A percentile compares a stretch with the other conserved stretches of the same genome.
Evolutionary conservation across 768 basidiomycete species (phyloP).

Genomic region (Podaxis sp.): DNA sequence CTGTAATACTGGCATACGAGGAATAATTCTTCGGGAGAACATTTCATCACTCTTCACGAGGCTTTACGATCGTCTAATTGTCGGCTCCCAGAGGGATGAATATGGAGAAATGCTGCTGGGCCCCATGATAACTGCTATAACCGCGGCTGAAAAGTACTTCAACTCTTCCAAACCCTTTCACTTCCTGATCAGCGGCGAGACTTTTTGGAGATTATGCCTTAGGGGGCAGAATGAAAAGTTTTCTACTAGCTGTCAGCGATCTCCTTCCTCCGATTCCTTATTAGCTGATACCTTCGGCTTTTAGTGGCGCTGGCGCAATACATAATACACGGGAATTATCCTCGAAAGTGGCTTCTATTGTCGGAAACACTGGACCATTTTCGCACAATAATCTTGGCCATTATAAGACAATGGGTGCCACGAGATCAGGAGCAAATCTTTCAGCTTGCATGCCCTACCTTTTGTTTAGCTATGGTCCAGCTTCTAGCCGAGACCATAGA

Average conservation of each 20-base stretch:
- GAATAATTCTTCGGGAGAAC: conserved; percentile 15
- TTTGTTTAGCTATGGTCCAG: conserved; percentile 49
- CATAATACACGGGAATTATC: conserved; percentile 21
- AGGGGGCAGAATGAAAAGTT: background rate
- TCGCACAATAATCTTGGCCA: conserved; percentile 46
- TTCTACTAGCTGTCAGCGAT: background rate
- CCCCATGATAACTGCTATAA: conserved; percentile 6
- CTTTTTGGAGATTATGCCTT: conserved; percentile 9
- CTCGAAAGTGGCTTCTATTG: conserved; percentile 36
- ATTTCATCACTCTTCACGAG: conserved; percentile 9
- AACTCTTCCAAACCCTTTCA: background rate
- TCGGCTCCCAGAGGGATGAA: background rate
- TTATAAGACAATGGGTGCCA: conserved; percentile 43
- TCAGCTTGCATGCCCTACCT: conserved; percentile 43
- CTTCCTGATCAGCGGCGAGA: background rate
- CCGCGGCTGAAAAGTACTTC: conserved; percentile 10
- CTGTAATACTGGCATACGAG: conserved; percentile 4
- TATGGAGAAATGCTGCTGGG: conserved; percentile 4
- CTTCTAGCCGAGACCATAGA: conserved; percentile 22
- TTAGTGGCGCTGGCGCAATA: conserved; percentile 25
- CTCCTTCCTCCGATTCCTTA: background rate
- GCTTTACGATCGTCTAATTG: background rate
- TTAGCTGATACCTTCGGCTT: background rate
- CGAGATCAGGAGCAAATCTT: conserved; percentile 52
- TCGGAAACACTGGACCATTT: conserved; percentile 59